Evolutionary conservation across 345 rosid genomes (phyloP).

Genomic region (Eucalyptus paniculata): DNA sequence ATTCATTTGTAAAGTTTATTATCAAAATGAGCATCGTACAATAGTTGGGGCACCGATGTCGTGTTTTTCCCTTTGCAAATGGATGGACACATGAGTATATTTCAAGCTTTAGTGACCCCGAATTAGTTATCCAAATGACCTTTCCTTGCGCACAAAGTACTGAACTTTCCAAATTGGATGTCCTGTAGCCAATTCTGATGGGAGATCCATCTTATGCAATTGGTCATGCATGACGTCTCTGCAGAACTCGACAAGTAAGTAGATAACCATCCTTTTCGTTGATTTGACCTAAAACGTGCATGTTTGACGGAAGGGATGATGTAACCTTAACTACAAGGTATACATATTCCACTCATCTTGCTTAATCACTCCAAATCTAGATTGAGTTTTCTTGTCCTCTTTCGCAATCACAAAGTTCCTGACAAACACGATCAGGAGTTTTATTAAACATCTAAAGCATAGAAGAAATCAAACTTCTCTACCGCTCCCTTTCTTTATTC

Average conservation of each 20-base stretch:
- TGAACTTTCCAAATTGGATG: too few relatives aligned
- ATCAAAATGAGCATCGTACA: background rate
- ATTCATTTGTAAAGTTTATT: background rate
- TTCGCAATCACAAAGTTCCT: background rate
- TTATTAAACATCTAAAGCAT: background rate
- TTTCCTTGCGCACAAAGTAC: background rate
- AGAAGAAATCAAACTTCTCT: background rate
- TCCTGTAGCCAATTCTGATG: too few relatives aligned
- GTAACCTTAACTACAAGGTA: background rate
- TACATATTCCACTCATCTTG: background rate
- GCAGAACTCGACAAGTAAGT: background rate
- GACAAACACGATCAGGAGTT: background rate
- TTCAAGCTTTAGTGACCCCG: background rate
- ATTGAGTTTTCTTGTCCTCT: background rate
- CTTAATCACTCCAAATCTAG: background rate
- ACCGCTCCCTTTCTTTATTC: background rate
- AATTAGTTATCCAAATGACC: background rate
- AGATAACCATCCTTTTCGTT: background rate
- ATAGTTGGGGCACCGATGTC: background rate
- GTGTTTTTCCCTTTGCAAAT: background rate
- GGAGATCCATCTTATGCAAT: too few relatives aligned
- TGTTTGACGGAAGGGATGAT: background rate
- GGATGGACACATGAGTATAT: background rate
- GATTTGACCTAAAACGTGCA: background rate
- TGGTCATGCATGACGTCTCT: background rate